Conservation (phyloP, 2,329 filamentous ascomycete species). For the Scleromitrula shiraiana region DNA sequence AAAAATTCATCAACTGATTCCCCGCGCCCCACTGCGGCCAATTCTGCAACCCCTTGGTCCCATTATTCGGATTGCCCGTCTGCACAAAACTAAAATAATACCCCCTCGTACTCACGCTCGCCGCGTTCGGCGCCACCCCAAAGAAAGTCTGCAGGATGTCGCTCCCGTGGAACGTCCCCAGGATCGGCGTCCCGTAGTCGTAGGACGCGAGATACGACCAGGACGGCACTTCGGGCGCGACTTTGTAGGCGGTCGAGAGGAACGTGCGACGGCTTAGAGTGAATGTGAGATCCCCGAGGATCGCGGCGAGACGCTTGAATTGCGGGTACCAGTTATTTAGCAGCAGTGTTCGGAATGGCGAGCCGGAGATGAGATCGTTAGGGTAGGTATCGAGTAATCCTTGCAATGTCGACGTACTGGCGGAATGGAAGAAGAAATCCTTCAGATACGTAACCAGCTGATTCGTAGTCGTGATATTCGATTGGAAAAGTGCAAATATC, state of each 20-base stretch:
- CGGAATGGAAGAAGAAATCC: conserved; percentile 50
- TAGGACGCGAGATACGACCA: conserved; percentile 75
- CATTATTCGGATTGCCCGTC: conserved; percentile 60
- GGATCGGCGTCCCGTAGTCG: conserved; percentile 58
- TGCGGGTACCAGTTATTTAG: conserved; percentile 69
- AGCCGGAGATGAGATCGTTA: conserved; percentile 42
- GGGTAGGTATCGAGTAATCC: conserved; percentile 56
- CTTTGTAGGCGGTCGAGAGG: conserved; percentile 39
- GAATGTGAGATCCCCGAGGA: conserved; percentile 69
- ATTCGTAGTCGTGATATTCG: conserved; percentile 55
- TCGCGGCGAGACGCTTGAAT: conserved; percentile 68
- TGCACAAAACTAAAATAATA: conserved; percentile 71
- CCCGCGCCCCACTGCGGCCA: conserved; percentile 47
- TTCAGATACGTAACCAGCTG: conserved; percentile 55
- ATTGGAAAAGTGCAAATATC: conserved; percentile 61
- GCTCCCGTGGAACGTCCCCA: conserved; percentile 69
- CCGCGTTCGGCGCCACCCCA: conserved; percentile 33
- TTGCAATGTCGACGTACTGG: conserved; percentile 43
- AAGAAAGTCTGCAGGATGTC: conserved; percentile 61
- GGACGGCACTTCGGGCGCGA: conserved; percentile 49
- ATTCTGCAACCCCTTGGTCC: conserved; percentile 33
- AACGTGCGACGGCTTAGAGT: conserved; percentile 62
- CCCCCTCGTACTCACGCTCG: conserved; percentile 49
- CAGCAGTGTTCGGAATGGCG: conserved; percentile 61
- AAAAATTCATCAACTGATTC: conserved; percentile 44